Conservation (phyloP, 2,329 filamentous ascomycete genomes). For the Calonectria ilicicola region DNA sequence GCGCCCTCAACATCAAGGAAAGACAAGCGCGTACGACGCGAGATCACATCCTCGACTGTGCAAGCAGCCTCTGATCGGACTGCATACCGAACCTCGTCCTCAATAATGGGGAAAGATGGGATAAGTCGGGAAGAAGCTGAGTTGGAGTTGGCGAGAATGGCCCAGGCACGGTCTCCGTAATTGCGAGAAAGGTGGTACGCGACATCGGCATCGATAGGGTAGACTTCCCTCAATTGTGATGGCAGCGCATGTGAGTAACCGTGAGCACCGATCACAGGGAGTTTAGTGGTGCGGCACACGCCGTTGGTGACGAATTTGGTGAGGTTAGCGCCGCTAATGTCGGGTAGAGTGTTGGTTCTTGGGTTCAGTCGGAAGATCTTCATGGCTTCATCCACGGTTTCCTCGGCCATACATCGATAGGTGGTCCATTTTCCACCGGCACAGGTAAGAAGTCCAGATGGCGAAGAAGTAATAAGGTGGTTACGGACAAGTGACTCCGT, state of each 20-base stretch:
- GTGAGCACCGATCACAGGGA: constrained; percentile 81
- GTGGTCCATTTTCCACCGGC: constrained; percentile 91
- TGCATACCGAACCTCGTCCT: constrained; percentile 79
- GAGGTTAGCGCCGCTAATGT: constrained; percentile 74
- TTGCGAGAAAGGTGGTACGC: constrained; percentile 55
- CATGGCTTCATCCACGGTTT: constrained; percentile 84
- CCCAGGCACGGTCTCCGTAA: constrained; percentile 74
- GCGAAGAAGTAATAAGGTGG: constrained; percentile 81
- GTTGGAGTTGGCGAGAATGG: constrained; percentile 68
- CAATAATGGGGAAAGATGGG: constrained; percentile 76
- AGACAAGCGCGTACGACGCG: constrained; percentile 77
- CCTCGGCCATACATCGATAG: constrained; percentile 89
- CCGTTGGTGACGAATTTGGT: constrained; percentile 68
- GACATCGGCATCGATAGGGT: constrained; percentile 54
- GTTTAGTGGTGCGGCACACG: constrained; percentile 78
- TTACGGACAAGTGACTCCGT: constrained; percentile 87
- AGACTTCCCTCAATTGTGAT: constrained; percentile 51
- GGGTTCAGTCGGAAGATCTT: constrained; percentile 72
- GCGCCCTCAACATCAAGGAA: constrained; percentile 81
- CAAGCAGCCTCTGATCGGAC: constrained; percentile 80
- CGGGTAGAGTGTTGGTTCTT: constrained; percentile 64
- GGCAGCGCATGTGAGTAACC: constrained; percentile 64
- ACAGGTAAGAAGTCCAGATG: constrained; percentile 82
- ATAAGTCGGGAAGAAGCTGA: constrained; percentile 72
- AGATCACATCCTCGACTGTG: constrained; percentile 78